A percentile compares a stretch with the other conserved stretches of the same genome.
Evolutionary conservation across 164 flowering plant species (phyloP).

Genomic region (Pachysandra terminalis): DNA sequence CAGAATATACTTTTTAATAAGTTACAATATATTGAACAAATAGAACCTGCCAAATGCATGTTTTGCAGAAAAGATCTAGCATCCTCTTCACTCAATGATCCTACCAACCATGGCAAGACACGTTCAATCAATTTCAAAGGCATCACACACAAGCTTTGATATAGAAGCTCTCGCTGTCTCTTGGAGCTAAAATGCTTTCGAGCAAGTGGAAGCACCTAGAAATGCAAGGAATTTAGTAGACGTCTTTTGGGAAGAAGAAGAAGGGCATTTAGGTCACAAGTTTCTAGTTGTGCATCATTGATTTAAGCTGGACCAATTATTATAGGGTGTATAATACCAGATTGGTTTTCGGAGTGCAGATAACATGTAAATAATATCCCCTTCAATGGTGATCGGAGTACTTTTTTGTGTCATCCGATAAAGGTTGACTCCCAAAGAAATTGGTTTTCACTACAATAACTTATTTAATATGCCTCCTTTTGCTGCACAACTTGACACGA

Average conservation of each 20-base stretch:
- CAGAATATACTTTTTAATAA: not conserved
- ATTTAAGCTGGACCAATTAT: not conserved
- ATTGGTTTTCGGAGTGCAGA: not conserved
- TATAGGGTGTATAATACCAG: not conserved
- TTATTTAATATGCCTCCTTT: not conserved
- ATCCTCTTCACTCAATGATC: conserved; percentile 63
- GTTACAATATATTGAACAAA: not conserved
- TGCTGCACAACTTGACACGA: not conserved
- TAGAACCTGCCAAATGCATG: conserved; percentile 81
- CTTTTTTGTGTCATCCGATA: not conserved
- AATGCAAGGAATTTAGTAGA: conserved; percentile 9
- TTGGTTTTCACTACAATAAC: not conserved
- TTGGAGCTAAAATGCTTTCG: conserved; percentile 59
- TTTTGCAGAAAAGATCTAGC: conserved; percentile 72
- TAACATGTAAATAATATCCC: not conserved
- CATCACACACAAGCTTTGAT: conserved; percentile 86
- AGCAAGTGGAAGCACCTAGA: conserved; percentile 91
- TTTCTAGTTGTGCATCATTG: not conserved
- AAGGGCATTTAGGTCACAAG: not conserved
- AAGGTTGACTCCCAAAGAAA: not conserved
- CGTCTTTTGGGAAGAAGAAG: not conserved
- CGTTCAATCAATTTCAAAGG: conserved; percentile 84
- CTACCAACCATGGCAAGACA: conserved; percentile 89
- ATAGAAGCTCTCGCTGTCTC: conserved; percentile 77
- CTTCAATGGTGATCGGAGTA: not conserved